Percentiles rank a stretch among this genome's conserved stretches.
Conservation (phyloP, 768 basidiomycete genomes). For the Leccinum fibrillosum region DNA sequence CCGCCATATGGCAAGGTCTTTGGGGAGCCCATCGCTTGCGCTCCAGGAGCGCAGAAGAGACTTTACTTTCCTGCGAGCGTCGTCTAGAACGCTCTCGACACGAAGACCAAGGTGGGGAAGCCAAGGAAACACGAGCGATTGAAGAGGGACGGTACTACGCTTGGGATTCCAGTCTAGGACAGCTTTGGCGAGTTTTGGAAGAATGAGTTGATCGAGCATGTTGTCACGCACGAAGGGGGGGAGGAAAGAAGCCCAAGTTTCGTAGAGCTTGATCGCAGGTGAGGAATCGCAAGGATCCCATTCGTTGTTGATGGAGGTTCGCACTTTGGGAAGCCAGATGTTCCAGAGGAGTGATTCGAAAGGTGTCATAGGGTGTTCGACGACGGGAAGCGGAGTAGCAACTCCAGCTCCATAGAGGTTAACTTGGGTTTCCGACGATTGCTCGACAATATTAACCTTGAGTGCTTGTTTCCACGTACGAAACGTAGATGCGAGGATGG, state of each 20-base stretch:
- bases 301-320: constrained; percentile 91
- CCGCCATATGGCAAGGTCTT: constrained; percentile 79
- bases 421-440: constrained; percentile 43
- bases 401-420: constrained; percentile 55
- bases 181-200: constrained; percentile 87
- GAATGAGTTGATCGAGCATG: constrained; percentile 89
- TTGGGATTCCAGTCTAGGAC: constrained; percentile 81
- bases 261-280: constrained; percentile 79
- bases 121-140: constrained; percentile 92
- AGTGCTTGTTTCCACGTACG: constrained; percentile 67
- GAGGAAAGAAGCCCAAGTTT: constrained; percentile 83
- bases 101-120: constrained; percentile 82
- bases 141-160: constrained; percentile 57
- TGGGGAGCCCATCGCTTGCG: constrained; percentile 65
- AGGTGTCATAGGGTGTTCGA: constrained; percentile 79
- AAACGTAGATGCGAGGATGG: constrained; percentile 60
- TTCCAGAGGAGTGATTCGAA: constrained; percentile 95
- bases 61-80: constrained; percentile 85
- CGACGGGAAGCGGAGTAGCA: constrained; percentile 26
- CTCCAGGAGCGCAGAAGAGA: constrained; percentile 73
- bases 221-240: constrained; percentile 94
- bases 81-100: constrained; percentile 80
- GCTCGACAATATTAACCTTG: constrained; percentile 51
- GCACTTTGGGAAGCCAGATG: constrained; percentile 92
- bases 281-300: constrained; percentile 77